Percentiles rank a stretch among this genome's conserved stretches.
Evolutionary conservation across 257 asterid species (phyloP).

Genomic region (Solanum pennellii): DNA sequence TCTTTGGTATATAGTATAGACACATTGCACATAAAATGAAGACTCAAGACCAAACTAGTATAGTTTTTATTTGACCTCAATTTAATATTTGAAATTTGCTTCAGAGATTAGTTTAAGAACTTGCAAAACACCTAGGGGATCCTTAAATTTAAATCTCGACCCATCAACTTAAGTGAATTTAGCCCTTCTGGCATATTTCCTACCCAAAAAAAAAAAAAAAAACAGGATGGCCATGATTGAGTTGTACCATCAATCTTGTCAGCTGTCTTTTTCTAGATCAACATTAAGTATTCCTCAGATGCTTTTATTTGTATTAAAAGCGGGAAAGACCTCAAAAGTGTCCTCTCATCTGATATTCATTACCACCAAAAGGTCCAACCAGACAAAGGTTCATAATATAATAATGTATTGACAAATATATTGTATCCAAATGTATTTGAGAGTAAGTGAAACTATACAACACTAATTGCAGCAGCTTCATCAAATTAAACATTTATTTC

Average conservation of each 20-base stretch:
- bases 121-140: neutral
- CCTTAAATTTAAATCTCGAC: neutral
- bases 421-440: neutral
- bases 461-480: neutral
- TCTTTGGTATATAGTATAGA: neutral
- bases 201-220: too few species aligned
- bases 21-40: neutral
- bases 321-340: neutral
- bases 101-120: neutral
- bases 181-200: neutral
- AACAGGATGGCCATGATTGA: neutral
- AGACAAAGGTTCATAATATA: neutral
- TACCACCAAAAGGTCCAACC: neutral
- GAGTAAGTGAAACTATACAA: neutral
- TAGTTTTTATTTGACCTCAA: neutral
- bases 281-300: neutral
- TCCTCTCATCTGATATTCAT: neutral
- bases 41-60: neutral
- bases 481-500: neutral
- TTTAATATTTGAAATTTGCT: neutral
- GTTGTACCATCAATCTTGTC: neutral
- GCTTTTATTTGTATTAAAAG: neutral
- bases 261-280: neutral
- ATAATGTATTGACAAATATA: neutral
- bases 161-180: neutral